Conservation (phyloP, 2,329 filamentous ascomycete genomes). For the Intubia oerlemansii region DNA sequence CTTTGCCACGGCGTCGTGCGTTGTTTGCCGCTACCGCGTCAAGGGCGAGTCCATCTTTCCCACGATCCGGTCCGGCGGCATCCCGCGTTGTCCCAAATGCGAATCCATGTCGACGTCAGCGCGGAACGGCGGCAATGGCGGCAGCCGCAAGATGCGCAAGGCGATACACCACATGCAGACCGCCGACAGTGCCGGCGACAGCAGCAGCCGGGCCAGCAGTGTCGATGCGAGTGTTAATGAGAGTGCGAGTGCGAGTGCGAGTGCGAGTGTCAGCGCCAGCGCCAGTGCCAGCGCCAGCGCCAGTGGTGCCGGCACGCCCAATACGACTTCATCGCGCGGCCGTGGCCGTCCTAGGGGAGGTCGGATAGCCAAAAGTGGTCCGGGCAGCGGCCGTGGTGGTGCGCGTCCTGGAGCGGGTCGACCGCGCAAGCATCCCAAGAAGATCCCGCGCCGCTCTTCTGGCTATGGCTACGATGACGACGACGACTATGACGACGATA, state of each 20-base stretch:
- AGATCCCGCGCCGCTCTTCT: constrained; percentile 21
- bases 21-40: constrained; percentile 57
- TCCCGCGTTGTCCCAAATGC: constrained; percentile 62
- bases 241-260: too few relatives aligned
- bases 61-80: constrained; percentile 52
- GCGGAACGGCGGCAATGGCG: background rate
- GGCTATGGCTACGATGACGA: constrained; percentile 19
- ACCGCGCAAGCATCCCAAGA: constrained; percentile 17
- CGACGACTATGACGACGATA: constrained; percentile 15
- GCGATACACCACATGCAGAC: background rate
- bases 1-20: constrained; percentile 78
- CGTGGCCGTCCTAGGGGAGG: constrained; percentile 9
- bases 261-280: too few relatives aligned
- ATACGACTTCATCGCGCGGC: constrained; percentile 3
- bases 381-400: constrained; percentile 9
- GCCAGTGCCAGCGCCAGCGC: constrained; percentile 4
- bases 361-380: too few relatives aligned
- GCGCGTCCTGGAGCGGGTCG: too few relatives aligned
- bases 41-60: constrained; percentile 58
- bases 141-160: constrained; percentile 1
- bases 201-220: background rate
- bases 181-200: background rate
- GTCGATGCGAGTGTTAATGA: too few relatives aligned
- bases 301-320: constrained; percentile 6
- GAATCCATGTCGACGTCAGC: constrained; percentile 23